Evolutionary conservation across 352 stramenopile species (phyloP).

Genomic region (Porosira glacialis): DNA sequence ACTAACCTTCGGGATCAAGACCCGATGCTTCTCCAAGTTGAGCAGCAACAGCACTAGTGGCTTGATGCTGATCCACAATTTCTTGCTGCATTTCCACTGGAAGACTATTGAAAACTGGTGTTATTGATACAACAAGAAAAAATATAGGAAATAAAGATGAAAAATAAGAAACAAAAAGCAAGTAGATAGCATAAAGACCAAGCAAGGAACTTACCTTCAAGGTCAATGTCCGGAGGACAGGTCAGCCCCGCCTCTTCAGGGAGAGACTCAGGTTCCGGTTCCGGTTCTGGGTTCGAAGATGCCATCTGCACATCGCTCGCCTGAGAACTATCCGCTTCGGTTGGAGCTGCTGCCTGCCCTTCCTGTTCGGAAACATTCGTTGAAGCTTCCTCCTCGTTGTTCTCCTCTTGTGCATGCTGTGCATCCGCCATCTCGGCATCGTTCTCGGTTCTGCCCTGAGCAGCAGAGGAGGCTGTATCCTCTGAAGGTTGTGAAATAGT

Average conservation of each 20-base stretch:
- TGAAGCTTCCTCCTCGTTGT: background rate
- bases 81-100: slow-evolving; percentile 95
- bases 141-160: no score
- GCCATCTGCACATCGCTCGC: background rate
- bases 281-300: slow-evolving; percentile 27
- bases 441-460: background rate
- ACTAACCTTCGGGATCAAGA: slow-evolving; percentile 14
- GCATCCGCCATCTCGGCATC: background rate
- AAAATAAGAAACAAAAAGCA: no score
- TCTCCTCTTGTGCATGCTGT: background rate
- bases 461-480: slow-evolving; percentile 12
- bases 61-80: slow-evolving; percentile 84
- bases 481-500: slow-evolving; percentile 44
- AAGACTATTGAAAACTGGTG: slow-evolving; percentile 93
- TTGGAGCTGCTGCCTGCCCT: background rate
- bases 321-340: background rate
- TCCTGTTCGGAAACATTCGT: background rate
- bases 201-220: no score
- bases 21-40: slow-evolving; percentile 76
- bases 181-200: no score
- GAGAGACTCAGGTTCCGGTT: slow-evolving; percentile 12
- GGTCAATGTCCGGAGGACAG: slow-evolving; percentile 93
- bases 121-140: no score
- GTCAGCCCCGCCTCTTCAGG: slow-evolving; percentile 24
- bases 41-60: slow-evolving; percentile 38